Base-by-base conservation (phyloP, 768 basidiomycete species). In the Xerocomellus amylosporus region DNA sequence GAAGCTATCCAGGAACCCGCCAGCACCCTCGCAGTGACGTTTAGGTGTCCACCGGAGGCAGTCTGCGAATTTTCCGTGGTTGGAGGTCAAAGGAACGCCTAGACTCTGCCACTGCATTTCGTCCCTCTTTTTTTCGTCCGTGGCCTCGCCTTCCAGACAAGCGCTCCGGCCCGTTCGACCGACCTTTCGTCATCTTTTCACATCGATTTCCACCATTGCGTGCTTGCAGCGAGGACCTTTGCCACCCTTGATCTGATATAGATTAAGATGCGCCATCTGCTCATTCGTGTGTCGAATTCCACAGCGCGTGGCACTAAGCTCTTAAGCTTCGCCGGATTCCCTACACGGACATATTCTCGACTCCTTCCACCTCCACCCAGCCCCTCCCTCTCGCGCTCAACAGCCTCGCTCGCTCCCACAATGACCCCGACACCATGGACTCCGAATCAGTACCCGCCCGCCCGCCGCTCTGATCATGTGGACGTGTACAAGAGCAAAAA, bases 401-500 rank as follows among this genome's bases (percentile, higher is more conserved):
- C 45, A 4, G 38, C 45, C 28, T 57, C 63, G 17, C 39, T 59
- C 8, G 44, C 58, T 20, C 26, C 56, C 50, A 68, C 58, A 5
- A 74, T 79, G 74, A 45, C 73, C 9, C 65, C 74, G 15, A 78
- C 77, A 8, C 66, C 74, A 8, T 89, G 85, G 84, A 72, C 61
- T 13, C 75, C 83, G 19, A 77, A 81, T 59, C 65, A 64, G 26
- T 92, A 92, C 64, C 91, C 91, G 0, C 47, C 68, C 8, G 78
- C 87, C 26, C 83, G 81, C 51, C 81, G 88, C 47, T 82, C 80
- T 8, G 82, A 87, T 62, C 82, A 86, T 63, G 72, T 84, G 45
- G 86, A 90, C 67, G 67, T 77, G 33, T 93, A 88, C 74, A 79
- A 84, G 66, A 87, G 84, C 69, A 79, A 82, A 60, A 68, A 72